A percentile compares a stretch with the other conserved stretches of the same genome.
Conservation (phyloP, 768 basidiomycete species). For the Suillus plorans region DNA sequence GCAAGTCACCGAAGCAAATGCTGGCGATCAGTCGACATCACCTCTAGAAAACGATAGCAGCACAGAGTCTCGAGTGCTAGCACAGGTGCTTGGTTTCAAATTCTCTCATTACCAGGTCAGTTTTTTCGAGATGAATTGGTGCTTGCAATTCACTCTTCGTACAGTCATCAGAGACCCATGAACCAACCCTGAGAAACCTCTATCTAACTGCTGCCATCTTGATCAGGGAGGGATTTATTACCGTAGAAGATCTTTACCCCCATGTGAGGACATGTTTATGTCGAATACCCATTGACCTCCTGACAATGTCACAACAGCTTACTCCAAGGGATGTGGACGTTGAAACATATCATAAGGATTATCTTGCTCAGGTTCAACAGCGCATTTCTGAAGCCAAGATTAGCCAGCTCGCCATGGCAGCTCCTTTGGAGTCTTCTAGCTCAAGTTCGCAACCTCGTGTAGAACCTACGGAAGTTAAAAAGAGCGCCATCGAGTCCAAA, state of each 20-base stretch:
- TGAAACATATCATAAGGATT: slow-evolving; percentile 63
- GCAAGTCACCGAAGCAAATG: slow-evolving; percentile 43
- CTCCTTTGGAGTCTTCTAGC: slow-evolving; percentile 62
- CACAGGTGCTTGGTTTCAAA: slow-evolving; percentile 98
- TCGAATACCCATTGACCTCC: slow-evolving; percentile 9
- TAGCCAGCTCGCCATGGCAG: slow-evolving; percentile 83
- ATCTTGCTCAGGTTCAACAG: slow-evolving; percentile 59
- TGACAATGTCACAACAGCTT: slow-evolving; percentile 43
- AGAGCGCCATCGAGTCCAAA: slow-evolving; percentile 37
- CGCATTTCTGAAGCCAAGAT: slow-evolving; percentile 67
- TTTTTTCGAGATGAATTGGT: slow-evolving; percentile 3
- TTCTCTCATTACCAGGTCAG: slow-evolving; percentile 86
- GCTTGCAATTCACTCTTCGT: slow-evolving; percentile 5
- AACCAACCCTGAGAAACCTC: slow-evolving; percentile 67
- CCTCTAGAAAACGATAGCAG: slow-evolving; percentile 16
- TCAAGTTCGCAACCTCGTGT: slow-evolving; percentile 40
- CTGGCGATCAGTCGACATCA: slow-evolving; percentile 5
- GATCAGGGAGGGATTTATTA: slow-evolving; percentile 87
- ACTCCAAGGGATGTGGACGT: slow-evolving; percentile 77
- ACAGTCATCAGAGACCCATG: slow-evolving; percentile 58
- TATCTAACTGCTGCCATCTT: slow-evolving; percentile 84
- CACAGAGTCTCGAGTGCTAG: slow-evolving; percentile 59
- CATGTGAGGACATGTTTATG: slow-evolving; percentile 57
- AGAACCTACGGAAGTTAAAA: slow-evolving; percentile 38
- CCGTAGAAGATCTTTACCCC: slow-evolving; percentile 86